Evolutionary conservation across 441 rosid species (phyloP).

Genomic region (Jatropha multifida): DNA sequence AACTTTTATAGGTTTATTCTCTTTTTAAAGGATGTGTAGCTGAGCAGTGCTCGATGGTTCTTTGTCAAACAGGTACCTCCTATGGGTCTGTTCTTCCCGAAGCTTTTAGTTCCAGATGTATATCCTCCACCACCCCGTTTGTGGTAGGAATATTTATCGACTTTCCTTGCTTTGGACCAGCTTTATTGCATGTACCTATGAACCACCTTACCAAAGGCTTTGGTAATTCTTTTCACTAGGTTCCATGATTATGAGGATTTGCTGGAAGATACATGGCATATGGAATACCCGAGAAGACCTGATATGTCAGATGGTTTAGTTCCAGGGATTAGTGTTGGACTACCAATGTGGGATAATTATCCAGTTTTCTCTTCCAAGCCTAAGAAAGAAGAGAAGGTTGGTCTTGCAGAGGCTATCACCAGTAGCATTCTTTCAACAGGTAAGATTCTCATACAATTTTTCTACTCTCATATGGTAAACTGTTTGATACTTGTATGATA

Average conservation of each 20-base stretch:
- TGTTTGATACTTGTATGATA: conserved; percentile 24
- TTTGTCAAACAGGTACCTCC: conserved; percentile 74
- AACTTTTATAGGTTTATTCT: conserved; percentile 13
- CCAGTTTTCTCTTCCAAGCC: conserved; percentile 60
- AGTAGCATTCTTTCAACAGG: conserved; percentile 92
- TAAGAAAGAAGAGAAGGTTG: conserved; percentile 94
- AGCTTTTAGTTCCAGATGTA: conserved; percentile 83
- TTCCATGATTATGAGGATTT: conserved; percentile 86
- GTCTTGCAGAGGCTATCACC: conserved; percentile 94
- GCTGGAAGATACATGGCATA: conserved; percentile 91
- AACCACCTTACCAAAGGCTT: conserved; percentile 9
- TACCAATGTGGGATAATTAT: conserved; percentile 83
- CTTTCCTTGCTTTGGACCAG: conserved; percentile 14
- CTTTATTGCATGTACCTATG: conserved; percentile 10
- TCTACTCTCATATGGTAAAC: conserved; percentile 16
- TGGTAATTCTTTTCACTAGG: conserved; percentile 41
- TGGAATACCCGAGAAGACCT: conserved; percentile 79
- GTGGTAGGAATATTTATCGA: conserved; percentile 49
- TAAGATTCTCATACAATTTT: conserved; percentile 30
- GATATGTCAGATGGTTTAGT: conserved; percentile 57
- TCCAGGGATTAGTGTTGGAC: conserved; percentile 53
- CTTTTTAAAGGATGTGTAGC: conserved; percentile 15
- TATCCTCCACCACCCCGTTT: conserved; percentile 87
- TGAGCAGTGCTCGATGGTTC: conserved; percentile 16
- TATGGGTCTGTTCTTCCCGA: conserved; percentile 93